Percentiles rank a stretch among this genome's conserved stretches.
These are phyloP conservation scores for Metarhizium sp. DNA, from an alignment of 2,329 filamentous ascomycete species.

Conservation along the genomic window DNA sequence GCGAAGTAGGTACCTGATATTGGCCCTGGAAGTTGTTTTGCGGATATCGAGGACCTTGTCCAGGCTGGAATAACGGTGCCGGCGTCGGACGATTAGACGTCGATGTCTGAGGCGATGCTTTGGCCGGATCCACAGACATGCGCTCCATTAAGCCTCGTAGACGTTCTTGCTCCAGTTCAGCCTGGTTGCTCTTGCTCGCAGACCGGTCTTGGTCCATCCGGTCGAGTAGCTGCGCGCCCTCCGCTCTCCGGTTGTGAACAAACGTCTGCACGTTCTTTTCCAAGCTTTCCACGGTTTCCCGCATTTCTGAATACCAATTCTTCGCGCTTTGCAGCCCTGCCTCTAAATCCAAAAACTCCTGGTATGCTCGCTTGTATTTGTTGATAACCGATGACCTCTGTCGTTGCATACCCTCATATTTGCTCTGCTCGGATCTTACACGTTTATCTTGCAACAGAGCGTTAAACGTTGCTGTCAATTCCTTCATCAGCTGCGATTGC, in stretches of 20 bases:
- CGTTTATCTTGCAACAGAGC: constrained; percentile 86
- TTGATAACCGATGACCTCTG: constrained; percentile 73
- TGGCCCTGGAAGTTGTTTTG: constrained; percentile 45
- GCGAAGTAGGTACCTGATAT: constrained; percentile 49
- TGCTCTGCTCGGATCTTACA: constrained; percentile 86
- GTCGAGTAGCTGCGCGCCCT: constrained; percentile 80
- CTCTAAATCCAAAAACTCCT: constrained; percentile 83
- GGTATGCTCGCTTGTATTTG: constrained; percentile 84
- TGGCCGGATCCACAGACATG: constrained; percentile 71
- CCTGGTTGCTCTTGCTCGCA: constrained; percentile 47
- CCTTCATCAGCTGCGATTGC: constrained; percentile 88
- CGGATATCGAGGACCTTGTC: constrained; percentile 38
- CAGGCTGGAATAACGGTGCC: constrained; percentile 41
- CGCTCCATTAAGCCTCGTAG: constrained; percentile 87
- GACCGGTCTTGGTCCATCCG: constrained; percentile 77
- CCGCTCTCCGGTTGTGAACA: constrained; percentile 84
- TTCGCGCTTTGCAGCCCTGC: constrained; percentile 81
- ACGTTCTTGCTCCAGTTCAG: constrained; percentile 80
- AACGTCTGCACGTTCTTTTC: constrained; percentile 96
- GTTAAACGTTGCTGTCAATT: constrained; percentile 80
- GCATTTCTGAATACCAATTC: constrained; percentile 93
- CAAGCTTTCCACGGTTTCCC: constrained; percentile 82
- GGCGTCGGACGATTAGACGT: constrained; percentile 19
- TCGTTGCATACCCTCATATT: constrained; percentile 81
- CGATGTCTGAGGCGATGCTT: constrained; percentile 22